phyloP scores from a whole-genome alignment of 2,329 filamentous ascomycete genomes.

The Beauveria sp. region DNA sequence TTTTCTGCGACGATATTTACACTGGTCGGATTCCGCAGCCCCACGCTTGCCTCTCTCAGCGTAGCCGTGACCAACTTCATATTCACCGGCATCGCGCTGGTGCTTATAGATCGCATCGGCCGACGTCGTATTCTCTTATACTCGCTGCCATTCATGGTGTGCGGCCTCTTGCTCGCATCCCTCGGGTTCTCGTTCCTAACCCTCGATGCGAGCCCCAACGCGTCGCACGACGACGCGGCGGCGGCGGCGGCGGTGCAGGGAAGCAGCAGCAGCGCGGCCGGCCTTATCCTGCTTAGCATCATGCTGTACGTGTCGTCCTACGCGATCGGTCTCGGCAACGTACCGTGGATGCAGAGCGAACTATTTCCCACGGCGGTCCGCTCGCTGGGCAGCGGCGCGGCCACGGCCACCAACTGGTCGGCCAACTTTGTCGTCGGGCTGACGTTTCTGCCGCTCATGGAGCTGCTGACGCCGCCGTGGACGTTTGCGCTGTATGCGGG shows the following conservation, averaged over 20 bases:
- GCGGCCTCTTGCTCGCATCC: constrained; percentile 63
- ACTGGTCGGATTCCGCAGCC: constrained; percentile 67
- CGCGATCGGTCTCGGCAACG: constrained; percentile 80
- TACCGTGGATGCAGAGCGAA: constrained; percentile 95
- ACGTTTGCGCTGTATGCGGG: constrained; percentile 76
- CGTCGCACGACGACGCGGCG: not conserved
- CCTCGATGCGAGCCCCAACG: constrained; percentile 22
- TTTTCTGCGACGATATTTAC: constrained; percentile 78
- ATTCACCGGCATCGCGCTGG: constrained; percentile 67
- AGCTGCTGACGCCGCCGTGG: constrained; percentile 60
- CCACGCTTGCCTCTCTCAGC: constrained; percentile 70
- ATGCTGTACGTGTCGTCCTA: constrained; percentile 80
- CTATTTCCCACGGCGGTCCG: constrained; percentile 74
- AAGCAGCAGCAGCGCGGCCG: constrained; percentile 28
- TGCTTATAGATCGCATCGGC: constrained; percentile 72
- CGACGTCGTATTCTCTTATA: constrained; percentile 71
- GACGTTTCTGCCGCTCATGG: constrained; percentile 84
- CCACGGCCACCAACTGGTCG: constrained; percentile 79
- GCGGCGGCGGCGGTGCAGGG: not conserved
- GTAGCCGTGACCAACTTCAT: constrained; percentile 78
- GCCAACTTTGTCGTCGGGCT: constrained; percentile 80
- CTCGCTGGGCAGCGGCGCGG: constrained; percentile 61
- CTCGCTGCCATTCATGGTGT: constrained; percentile 77
- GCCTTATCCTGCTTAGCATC: constrained; percentile 64
- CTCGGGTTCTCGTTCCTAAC: constrained; percentile 63